phyloP scores from a whole-genome alignment of 2,329 filamentous ascomycete genomes.

The Xenosphaeropsis pyriputrescens region DNA sequence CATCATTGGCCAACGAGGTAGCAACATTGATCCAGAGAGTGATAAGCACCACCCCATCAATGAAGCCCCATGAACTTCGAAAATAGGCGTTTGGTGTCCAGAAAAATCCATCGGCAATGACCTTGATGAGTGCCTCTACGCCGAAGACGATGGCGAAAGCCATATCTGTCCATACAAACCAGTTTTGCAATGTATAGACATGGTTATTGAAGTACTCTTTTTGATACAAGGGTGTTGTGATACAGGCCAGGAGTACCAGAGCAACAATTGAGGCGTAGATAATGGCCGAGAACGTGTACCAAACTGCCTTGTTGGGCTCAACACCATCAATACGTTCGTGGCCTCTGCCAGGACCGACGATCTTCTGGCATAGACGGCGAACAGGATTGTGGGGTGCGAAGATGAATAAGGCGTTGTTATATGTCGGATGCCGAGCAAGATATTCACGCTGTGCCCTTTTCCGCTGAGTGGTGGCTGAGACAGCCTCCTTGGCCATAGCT shows the following conservation, averaged over 20 bases:
- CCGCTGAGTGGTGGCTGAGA: constrained; percentile 66
- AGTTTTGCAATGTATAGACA: constrained; percentile 51
- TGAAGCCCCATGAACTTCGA: constrained; percentile 90
- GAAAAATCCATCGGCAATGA: constrained; percentile 87
- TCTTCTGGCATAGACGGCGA: constrained; percentile 68
- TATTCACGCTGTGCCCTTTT: constrained; percentile 88
- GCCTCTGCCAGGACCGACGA: constrained; percentile 85
- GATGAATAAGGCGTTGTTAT: constrained; percentile 84
- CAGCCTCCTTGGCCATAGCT: constrained; percentile 80
- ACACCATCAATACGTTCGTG: constrained; percentile 78
- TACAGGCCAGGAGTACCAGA: constrained; percentile 93
- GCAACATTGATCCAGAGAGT: constrained; percentile 93
- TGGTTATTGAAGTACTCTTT: constrained; percentile 62
- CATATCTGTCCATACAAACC: constrained; percentile 92
- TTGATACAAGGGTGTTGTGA: constrained; percentile 91
- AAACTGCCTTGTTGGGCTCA: constrained; percentile 74
- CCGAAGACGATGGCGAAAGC: constrained; percentile 81
- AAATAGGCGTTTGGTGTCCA: constrained; percentile 98
- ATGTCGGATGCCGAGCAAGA: constrained; percentile 69
- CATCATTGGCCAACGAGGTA: constrained; percentile 68
- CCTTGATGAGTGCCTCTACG: constrained; percentile 76
- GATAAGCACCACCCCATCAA: constrained; percentile 79
- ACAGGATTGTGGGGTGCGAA: constrained; percentile 69
- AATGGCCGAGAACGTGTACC: constrained; percentile 88
- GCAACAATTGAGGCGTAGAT: constrained; percentile 89